These are phyloP conservation scores for Aquilaria malaccensis DNA, from an alignment of 345 rosid genomes.

Conservation along the genomic window DNA sequence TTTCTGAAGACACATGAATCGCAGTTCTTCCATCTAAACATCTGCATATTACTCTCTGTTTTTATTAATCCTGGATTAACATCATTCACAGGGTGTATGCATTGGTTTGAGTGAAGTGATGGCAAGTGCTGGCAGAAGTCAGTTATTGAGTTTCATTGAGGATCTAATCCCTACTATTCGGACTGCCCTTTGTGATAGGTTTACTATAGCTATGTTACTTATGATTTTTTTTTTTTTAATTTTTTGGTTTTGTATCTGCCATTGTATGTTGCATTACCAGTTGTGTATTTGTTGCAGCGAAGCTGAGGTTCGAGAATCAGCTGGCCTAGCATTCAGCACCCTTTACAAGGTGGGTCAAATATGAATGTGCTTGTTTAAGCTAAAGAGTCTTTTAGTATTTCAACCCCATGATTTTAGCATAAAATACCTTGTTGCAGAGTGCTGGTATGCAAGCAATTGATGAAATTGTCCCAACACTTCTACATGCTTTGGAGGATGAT, in stretches of 20 bases:
- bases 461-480: conserved; percentile 93
- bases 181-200: conserved; percentile 97
- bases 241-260: conserved; percentile 4
- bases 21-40: not conserved
- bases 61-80: conserved; percentile 12
- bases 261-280: not conserved
- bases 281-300: conserved; percentile 32
- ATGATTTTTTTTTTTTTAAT: not conserved
- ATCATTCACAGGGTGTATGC: conserved; percentile 78
- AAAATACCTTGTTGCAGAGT: conserved; percentile 43
- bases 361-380: not conserved
- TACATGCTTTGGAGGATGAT: conserved; percentile 93
- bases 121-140: conserved; percentile 96
- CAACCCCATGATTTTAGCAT: not conserved
- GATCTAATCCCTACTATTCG: conserved; percentile 91
- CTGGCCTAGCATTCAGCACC: conserved; percentile 95
- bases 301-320: conserved; percentile 94
- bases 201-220: conserved; percentile 10
- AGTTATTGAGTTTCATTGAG: conserved; percentile 88
- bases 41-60: not conserved
- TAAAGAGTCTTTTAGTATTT: not conserved
- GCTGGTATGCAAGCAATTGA: conserved; percentile 99
- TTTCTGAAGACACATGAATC: not conserved
- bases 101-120: conserved; percentile 97
- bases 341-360: conserved; percentile 68